These are phyloP conservation scores for Aspergillus quadrilineatus DNA, from an alignment of 2,329 filamentous ascomycete genomes.

Conservation along the genomic window DNA sequence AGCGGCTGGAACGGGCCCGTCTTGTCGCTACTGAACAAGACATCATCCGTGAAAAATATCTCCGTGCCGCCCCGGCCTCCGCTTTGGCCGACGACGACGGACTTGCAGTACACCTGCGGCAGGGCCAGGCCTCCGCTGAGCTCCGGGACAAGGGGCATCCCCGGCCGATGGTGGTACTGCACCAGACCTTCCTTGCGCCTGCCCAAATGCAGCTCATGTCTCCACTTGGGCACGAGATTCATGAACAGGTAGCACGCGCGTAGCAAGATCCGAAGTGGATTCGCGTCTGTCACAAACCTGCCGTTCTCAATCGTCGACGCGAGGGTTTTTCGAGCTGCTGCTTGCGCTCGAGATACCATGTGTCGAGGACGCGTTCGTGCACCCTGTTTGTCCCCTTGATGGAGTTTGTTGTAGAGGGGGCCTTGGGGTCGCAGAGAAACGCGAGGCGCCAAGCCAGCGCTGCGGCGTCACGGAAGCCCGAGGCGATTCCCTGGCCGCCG, in stretches of 20 bases:
- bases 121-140: conserved; percentile 33
- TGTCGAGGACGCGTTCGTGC: conserved; percentile 25
- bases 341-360: conserved; percentile 40
- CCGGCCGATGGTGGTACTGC: conserved; percentile 28
- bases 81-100: no score
- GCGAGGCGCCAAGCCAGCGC: conserved; percentile 41
- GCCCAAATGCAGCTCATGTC: conserved; percentile 29
- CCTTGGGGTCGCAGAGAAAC: conserved; percentile 28
- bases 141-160: conserved; percentile 34
- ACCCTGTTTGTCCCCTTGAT: no score
- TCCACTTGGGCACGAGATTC: conserved; percentile 34
- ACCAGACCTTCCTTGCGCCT: conserved; percentile 31
- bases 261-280: conserved; percentile 32
- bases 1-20: conserved; percentile 34
- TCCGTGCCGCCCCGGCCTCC: neutral
- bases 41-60: conserved; percentile 36
- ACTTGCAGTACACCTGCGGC: conserved; percentile 35
- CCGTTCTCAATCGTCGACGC: conserved; percentile 38
- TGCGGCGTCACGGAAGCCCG: conserved; percentile 42
- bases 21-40: conserved; percentile 29
- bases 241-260: conserved; percentile 35
- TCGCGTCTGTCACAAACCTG: conserved; percentile 31
- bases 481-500: conserved; percentile 45
- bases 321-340: conserved; percentile 38
- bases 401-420: no score